Evolutionary conservation across 2,329 filamentous ascomycete genomes (phyloP).

Genomic region (Dactylellina drechsleri): DNA sequence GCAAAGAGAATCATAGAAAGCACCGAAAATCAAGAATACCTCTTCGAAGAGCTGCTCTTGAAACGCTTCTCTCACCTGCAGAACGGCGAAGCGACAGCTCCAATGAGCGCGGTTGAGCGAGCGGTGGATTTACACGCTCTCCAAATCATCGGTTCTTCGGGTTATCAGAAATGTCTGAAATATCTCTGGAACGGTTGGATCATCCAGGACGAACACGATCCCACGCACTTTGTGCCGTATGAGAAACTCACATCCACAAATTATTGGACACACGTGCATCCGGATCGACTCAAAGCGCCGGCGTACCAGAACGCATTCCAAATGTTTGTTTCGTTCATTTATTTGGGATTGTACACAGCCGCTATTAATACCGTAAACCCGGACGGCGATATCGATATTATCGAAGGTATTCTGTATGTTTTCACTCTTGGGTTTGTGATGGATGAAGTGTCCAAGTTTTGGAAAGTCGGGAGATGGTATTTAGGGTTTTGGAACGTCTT

Average conservation of each 20-base stretch:
- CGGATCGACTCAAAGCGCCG: constrained; percentile 78
- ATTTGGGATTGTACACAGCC: constrained; percentile 83
- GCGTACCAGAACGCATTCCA: constrained; percentile 92
- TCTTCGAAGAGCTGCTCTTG: constrained; percentile 78
- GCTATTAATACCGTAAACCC: constrained; percentile 95
- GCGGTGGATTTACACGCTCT: constrained; percentile 93
- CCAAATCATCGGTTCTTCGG: constrained; percentile 85
- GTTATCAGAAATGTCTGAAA: constrained; percentile 87
- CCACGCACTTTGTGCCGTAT: constrained; percentile 89
- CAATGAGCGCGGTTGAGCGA: constrained; percentile 88
- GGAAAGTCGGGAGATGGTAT: constrained; percentile 91
- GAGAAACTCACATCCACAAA: constrained; percentile 79
- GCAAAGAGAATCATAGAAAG: constrained; percentile 87
- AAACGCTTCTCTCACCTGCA: constrained; percentile 86
- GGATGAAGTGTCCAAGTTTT: constrained; percentile 87
- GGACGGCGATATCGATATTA: constrained; percentile 80
- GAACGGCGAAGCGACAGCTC: constrained; percentile 75
- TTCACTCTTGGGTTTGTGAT: constrained; percentile 92
- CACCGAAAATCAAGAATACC: constrained; percentile 80
- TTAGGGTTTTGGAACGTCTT: constrained; percentile 98
- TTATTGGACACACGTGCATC: constrained; percentile 86
- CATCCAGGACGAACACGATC: constrained; percentile 92
- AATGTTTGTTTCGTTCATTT: constrained; percentile 83
- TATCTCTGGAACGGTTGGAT: constrained; percentile 97
- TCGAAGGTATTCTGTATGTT: constrained; percentile 85